Evolutionary conservation across 2,329 filamentous ascomycete species (phyloP).

Genomic region (Metarhizium brunneum): DNA sequence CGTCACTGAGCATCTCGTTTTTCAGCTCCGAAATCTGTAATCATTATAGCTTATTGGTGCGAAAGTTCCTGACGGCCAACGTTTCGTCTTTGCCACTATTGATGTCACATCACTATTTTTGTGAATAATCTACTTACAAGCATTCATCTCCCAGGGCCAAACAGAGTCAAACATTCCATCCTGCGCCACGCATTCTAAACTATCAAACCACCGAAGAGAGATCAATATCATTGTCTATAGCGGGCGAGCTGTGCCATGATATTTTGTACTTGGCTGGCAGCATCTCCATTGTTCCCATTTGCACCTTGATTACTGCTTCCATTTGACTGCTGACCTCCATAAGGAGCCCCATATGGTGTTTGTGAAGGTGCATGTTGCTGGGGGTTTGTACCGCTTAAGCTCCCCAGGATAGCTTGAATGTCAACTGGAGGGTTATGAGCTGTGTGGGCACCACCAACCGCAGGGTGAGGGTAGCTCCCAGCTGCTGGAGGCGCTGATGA

Average conservation of each 20-base stretch:
- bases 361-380: constrained; percentile 16
- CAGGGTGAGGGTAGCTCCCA: constrained; percentile 4
- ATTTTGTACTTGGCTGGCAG: constrained; percentile 53
- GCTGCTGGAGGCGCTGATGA: not conserved
- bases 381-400: constrained; percentile 20
- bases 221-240: constrained; percentile 41
- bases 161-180: not conserved
- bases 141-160: not conserved
- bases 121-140: not conserved
- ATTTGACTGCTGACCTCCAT: constrained; percentile 20
- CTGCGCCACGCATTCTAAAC: not conserved
- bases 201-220: not conserved
- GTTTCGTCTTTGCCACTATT: not conserved
- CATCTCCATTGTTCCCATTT: constrained; percentile 19
- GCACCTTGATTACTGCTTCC: constrained; percentile 14
- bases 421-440: constrained; percentile 26
- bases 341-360: constrained; percentile 19
- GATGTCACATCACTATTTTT: not conserved
- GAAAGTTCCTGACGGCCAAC: not conserved
- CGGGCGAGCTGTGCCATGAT: constrained; percentile 66
- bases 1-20: not conserved
- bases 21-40: not conserved
- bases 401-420: constrained; percentile 37
- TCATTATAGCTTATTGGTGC: not conserved
- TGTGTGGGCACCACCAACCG: constrained; percentile 9